Conservation (phyloP, 345 rosid genomes). For the Populus ilicifolia region DNA sequence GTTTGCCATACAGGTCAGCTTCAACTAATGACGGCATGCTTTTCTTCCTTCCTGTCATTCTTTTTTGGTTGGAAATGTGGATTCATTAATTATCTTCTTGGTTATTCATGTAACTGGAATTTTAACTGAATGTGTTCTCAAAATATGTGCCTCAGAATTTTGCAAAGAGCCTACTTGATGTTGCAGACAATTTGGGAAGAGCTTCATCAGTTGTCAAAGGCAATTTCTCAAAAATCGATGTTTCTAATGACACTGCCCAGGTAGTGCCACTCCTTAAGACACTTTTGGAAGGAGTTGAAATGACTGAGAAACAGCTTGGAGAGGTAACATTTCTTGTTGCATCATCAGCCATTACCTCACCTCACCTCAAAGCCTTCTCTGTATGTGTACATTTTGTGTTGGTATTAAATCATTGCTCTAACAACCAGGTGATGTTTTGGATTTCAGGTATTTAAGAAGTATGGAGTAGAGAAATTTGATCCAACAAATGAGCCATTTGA, state of each 20-base stretch:
- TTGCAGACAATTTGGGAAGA: constrained; percentile 87
- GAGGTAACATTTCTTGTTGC: constrained; percentile 41
- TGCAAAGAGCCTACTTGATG: constrained; percentile 77
- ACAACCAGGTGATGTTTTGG: not conserved
- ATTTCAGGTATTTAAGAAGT: constrained; percentile 67
- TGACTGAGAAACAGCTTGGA: constrained; percentile 93
- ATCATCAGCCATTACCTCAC: not conserved
- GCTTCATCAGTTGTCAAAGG: constrained; percentile 84
- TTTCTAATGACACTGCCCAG: constrained; percentile 53
- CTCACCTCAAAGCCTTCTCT: not conserved
- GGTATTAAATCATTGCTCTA: constrained; percentile 7
- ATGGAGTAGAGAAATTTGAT: constrained; percentile 66
- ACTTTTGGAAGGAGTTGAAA: constrained; percentile 90
- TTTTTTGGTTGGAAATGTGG: not conserved
- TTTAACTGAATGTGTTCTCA: not conserved
- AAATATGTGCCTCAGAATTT: constrained; percentile 53
- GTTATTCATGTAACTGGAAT: not conserved
- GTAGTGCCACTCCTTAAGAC: constrained; percentile 67
- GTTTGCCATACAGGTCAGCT: constrained; percentile 77
- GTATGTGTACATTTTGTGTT: not conserved
- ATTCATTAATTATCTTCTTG: not conserved
- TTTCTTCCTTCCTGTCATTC: not conserved
- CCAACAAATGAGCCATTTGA: constrained; percentile 81
- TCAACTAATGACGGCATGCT: not conserved
- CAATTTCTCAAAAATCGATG: constrained; percentile 62